Conservation (phyloP, 2,329 filamentous ascomycete species). For the Pezicula radicicola region DNA sequence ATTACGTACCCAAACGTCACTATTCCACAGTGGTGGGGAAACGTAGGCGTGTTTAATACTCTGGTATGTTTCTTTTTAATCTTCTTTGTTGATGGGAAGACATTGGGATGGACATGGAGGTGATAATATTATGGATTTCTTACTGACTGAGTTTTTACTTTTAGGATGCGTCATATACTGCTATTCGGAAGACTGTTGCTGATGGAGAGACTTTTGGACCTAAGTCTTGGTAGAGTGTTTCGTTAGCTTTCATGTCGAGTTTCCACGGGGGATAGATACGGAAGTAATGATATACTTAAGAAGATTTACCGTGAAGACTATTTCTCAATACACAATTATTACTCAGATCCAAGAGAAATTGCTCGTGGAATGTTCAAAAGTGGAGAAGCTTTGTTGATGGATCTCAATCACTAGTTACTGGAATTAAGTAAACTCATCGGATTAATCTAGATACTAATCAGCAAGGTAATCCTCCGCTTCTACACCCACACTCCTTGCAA, state of each 20-base stretch:
- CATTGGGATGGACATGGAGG: not conserved
- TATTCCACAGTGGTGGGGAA: constrained; percentile 70
- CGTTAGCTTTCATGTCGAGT: no score
- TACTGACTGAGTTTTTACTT: not conserved
- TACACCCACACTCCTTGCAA: constrained; percentile 73
- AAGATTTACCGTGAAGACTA: no score
- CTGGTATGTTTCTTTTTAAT: constrained; percentile 37
- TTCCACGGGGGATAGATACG: no score
- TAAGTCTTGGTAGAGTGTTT: constrained; percentile 36
- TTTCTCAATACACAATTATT: no score
- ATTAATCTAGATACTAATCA: constrained; percentile 34
- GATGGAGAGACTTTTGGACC: constrained; percentile 62
- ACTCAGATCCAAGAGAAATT: no score
- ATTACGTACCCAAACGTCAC: constrained; percentile 61
- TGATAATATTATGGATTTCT: not conserved
- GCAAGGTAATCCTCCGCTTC: constrained; percentile 76
- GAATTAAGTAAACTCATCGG: no score
- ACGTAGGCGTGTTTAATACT: constrained; percentile 53
- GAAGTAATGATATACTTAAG: no score
- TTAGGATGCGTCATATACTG: constrained; percentile 30
- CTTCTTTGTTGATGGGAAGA: not conserved
- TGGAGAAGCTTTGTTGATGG: no score
- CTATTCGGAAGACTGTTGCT: constrained; percentile 50
- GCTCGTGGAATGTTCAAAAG: no score
- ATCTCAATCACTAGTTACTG: no score